Conservation (phyloP, 83 land plant genomes). For the Diphasiastrum complanatum region DNA sequence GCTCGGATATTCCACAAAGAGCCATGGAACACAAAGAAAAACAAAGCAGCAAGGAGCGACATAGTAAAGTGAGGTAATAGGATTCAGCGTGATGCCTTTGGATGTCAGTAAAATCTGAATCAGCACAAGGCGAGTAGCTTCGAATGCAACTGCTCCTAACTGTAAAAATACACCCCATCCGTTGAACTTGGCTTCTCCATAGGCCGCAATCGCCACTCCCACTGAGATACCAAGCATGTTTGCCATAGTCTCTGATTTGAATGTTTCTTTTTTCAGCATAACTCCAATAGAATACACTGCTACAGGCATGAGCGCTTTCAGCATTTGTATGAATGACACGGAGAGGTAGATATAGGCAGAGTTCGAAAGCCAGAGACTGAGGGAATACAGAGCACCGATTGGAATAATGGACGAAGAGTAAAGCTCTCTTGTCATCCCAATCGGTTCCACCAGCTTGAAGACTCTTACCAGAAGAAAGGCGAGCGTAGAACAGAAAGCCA, state of each 20-base stretch:
- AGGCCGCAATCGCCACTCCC: slow-evolving; percentile 12
- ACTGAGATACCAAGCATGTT: slow-evolving; percentile 14
- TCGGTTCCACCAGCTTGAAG: neutral
- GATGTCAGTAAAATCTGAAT: slow-evolving; percentile 11
- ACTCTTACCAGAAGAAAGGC: neutral
- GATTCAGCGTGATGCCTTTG: slow-evolving; percentile 11
- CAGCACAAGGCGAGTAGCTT: slow-evolving; percentile 13
- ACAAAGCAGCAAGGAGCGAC: slow-evolving; percentile 17
- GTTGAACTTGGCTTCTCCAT: slow-evolving; percentile 13
- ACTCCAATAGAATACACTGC: neutral
- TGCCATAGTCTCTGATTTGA: neutral
- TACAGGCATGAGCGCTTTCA: neutral
- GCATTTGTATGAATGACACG: neutral
- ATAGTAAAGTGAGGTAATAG: slow-evolving; percentile 12
- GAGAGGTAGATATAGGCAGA: neutral
- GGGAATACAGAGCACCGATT: neutral
- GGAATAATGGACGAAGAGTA: neutral
- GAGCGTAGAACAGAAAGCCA: neutral
- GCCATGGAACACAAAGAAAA: slow-evolving; percentile 11
- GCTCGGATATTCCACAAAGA: slow-evolving; percentile 3
- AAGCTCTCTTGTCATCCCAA: neutral
- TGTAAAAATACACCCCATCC: slow-evolving; percentile 1
- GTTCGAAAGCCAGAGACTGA: neutral
- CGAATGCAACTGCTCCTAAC: slow-evolving; percentile 11
- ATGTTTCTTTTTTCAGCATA: neutral